A percentile compares a stretch with the other conserved stretches of the same genome.
Conservation (phyloP, 2,329 filamentous ascomycete genomes). For the Aspergillus oerlinghausenensis region DNA sequence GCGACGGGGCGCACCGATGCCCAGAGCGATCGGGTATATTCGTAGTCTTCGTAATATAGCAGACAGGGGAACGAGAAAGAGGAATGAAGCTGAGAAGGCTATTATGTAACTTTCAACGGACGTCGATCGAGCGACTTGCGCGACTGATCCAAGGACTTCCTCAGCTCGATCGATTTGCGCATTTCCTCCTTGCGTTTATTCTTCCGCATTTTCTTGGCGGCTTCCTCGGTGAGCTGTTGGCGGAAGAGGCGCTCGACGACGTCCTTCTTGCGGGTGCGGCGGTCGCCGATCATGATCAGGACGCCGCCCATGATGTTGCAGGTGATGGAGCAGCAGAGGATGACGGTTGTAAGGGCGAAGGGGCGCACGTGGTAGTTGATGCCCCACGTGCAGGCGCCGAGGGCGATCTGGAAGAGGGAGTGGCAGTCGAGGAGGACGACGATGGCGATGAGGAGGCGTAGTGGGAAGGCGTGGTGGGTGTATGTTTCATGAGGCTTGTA, state of each 20-base stretch:
- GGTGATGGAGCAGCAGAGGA: slow-evolving; percentile 72
- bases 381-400: slow-evolving; percentile 73
- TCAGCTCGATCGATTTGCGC: slow-evolving; percentile 12
- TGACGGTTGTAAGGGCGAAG: slow-evolving; percentile 70
- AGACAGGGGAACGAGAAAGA: no score
- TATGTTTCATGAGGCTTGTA: slow-evolving; percentile 84
- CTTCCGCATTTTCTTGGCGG: slow-evolving; percentile 55
- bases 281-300: slow-evolving; percentile 71
- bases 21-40: neutral
- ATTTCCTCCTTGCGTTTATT: slow-evolving; percentile 41
- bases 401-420: slow-evolving; percentile 72
- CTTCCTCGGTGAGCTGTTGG: slow-evolving; percentile 67
- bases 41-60: neutral
- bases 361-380: slow-evolving; percentile 68
- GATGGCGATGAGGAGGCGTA: slow-evolving; percentile 68
- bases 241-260: slow-evolving; percentile 71
- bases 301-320: slow-evolving; percentile 74
- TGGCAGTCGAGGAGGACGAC: slow-evolving; percentile 77
- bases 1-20: neutral
- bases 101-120: neutral
- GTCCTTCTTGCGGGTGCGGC: slow-evolving; percentile 77
- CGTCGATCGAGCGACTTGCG: neutral
- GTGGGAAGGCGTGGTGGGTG: slow-evolving; percentile 75
- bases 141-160: neutral
- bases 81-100: neutral